Percentiles rank a stretch among this genome's conserved stretches.
These are phyloP conservation scores for Coffea humblotiana DNA, from an alignment of 305 asterid species.

Conservation along the genomic window DNA sequence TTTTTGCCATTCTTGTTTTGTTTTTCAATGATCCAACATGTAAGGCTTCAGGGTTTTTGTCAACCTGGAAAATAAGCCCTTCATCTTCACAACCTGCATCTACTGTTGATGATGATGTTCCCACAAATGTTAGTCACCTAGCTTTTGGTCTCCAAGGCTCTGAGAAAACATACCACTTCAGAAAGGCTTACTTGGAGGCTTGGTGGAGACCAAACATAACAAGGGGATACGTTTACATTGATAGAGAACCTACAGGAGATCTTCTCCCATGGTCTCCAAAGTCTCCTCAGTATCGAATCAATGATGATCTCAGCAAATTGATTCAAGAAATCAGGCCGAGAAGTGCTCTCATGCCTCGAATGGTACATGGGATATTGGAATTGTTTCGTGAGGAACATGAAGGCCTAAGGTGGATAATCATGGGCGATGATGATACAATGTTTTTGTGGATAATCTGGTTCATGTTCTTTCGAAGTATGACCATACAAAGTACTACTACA, in stretches of 20 bases:
- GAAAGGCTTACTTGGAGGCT: slow-evolving; percentile 32
- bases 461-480: slow-evolving; percentile 40
- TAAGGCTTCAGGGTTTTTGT: slow-evolving; percentile 5
- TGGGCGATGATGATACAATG: slow-evolving; percentile 55
- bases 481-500: slow-evolving; percentile 46
- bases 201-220: slow-evolving; percentile 41
- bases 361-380: slow-evolving; percentile 47
- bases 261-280: slow-evolving; percentile 33
- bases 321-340: slow-evolving; percentile 21
- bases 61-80: not conserved
- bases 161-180: slow-evolving; percentile 23
- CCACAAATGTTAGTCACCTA: slow-evolving; percentile 30
- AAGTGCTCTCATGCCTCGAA: slow-evolving; percentile 34
- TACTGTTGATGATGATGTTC: not conserved
- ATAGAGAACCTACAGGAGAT: slow-evolving; percentile 24
- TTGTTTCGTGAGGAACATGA: slow-evolving; percentile 38
- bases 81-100: not conserved
- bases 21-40: slow-evolving; percentile 20
- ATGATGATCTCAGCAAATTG: slow-evolving; percentile 27
- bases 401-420: slow-evolving; percentile 44
- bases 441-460: slow-evolving; percentile 50
- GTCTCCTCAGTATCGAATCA: slow-evolving; percentile 32
- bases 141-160: slow-evolving; percentile 41
- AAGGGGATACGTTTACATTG: slow-evolving; percentile 35
- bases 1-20: slow-evolving; percentile 14